These are phyloP conservation scores for Senna siamea DNA, from an alignment of 306 rosid species.

Conservation along the genomic window DNA sequence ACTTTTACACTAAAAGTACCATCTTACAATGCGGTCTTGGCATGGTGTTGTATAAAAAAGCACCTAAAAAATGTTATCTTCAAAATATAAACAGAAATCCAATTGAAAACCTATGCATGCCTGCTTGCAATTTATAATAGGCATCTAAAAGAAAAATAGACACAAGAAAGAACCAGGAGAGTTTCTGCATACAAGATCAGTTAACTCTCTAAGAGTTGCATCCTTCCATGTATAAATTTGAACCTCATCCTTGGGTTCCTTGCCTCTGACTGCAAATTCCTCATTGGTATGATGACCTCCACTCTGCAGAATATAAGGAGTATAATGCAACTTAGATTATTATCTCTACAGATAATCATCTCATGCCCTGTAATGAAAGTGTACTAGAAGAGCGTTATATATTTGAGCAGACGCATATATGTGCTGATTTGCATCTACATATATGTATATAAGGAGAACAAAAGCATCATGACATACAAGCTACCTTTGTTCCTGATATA, in stretches of 20 bases:
- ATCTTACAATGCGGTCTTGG: background rate
- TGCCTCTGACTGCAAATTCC: conserved; percentile 90
- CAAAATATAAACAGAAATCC: background rate
- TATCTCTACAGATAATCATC: background rate
- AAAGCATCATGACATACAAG: background rate
- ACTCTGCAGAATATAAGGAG: conserved; percentile 46
- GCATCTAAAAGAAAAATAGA: background rate
- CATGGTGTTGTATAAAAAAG: background rate
- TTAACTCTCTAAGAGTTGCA: conserved; percentile 89
- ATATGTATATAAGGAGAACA: background rate
- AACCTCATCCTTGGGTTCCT: conserved; percentile 94
- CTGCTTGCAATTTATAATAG: background rate
- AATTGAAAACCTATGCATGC: background rate
- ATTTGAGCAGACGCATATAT: background rate
- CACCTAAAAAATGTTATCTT: background rate
- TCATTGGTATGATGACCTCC: conserved; percentile 80
- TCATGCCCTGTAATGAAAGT: background rate
- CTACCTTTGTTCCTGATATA: background rate
- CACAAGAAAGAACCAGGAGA: background rate
- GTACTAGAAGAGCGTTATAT: background rate
- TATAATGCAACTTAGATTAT: background rate
- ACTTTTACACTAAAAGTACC: background rate
- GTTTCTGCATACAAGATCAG: conserved; percentile 71
- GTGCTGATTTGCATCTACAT: background rate
- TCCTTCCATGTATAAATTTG: conserved; percentile 99